phyloP scores from a whole-genome alignment of 257 asterid genomes.

The Ilex aquifolium region DNA sequence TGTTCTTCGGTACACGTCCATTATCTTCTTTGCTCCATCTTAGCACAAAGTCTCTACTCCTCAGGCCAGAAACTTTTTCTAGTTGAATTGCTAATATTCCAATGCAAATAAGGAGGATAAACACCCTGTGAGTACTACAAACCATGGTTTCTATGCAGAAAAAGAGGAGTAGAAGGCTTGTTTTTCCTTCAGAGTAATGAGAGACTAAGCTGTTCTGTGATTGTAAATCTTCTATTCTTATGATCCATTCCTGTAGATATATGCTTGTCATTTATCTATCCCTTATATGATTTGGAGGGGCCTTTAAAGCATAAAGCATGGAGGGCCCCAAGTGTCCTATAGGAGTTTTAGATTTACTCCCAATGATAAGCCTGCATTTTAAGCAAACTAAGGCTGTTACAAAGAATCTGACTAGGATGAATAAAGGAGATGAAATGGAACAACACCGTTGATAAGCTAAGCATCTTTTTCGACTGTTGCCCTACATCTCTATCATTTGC shows the following conservation, averaged over 20 bases:
- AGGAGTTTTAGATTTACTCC: slow-evolving; percentile 49
- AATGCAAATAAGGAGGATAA: slow-evolving; percentile 34
- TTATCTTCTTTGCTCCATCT: slow-evolving; percentile 25
- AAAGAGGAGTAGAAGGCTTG: not conserved
- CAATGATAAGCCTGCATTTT: slow-evolving; percentile 41
- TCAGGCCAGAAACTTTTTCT: slow-evolving; percentile 28
- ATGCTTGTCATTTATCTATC: slow-evolving; percentile 10
- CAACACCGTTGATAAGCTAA: slow-evolving; percentile 76
- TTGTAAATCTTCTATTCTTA: slow-evolving; percentile 14
- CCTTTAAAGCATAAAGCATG: slow-evolving; percentile 14
- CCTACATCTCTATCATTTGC: slow-evolving; percentile 39
- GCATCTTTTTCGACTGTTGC: slow-evolving; percentile 65
- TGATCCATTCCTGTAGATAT: slow-evolving; percentile 31
- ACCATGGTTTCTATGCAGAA: slow-evolving; percentile 25
- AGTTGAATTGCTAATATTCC: slow-evolving; percentile 38
- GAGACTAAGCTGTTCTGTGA: not conserved
- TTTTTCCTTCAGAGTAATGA: not conserved
- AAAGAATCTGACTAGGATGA: slow-evolving; percentile 64
- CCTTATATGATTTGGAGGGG: slow-evolving; percentile 17
- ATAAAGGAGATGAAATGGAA: slow-evolving; percentile 48
- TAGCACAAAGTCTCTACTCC: slow-evolving; percentile 26
- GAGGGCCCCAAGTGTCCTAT: slow-evolving; percentile 23
- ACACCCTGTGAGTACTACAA: slow-evolving; percentile 16
- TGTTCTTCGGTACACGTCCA: slow-evolving; percentile 15
- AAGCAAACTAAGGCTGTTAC: slow-evolving; percentile 41